Evolutionary conservation across 2,329 filamentous ascomycete species (phyloP), one percentile per base, ranked within the genome.

Genomic region (Colletotrichum limetticola): DNA sequence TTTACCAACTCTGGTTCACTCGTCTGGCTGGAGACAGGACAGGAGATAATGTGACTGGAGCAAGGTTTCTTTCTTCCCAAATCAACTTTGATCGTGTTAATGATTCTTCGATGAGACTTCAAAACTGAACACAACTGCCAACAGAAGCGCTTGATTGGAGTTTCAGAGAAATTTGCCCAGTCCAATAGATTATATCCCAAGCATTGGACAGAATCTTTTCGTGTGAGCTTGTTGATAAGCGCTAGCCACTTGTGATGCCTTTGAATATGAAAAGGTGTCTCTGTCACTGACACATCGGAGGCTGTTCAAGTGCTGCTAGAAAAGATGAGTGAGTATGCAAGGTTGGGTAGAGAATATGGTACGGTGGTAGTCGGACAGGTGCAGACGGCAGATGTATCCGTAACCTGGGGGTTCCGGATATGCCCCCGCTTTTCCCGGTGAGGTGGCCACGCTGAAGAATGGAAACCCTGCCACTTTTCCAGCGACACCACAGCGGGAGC

Each of bases 371-470:
- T 16, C 28, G 46, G 42, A 32, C 28, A 63, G 28, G 37, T 12
- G 28, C 60, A 26, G 60, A 12, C 32, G 60, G 55, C 24, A 42
- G 24, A n/a, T 7, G 49, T 32, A 61, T 26, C 57, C 30, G 5
- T 4, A 42, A 5, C 19, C 42, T 49, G 3, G 42, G 42, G 37
- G 14, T 19, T 4, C 19, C 42, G 42, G 42, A 22, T n/a, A n/a
- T 49, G 56, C 9, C 24, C 63, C 63, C 62, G 24, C 61, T 30
- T 63, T 65, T 32, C 35, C 22, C 61, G 30, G 37, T 26, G 24
- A 30, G 30, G n/a, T 24, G 59, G 49, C 55, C 68, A 61, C 63
- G 24, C 63, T 61, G 68, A 67, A 67, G 62, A 71, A 66, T 61
- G 68, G 16, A 19, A 71, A 67, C 68, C 68, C 64, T 68, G 68